Base-by-base conservation (phyloP, 805 yeast genomes). In the Candida arabinofermentans region DNA sequence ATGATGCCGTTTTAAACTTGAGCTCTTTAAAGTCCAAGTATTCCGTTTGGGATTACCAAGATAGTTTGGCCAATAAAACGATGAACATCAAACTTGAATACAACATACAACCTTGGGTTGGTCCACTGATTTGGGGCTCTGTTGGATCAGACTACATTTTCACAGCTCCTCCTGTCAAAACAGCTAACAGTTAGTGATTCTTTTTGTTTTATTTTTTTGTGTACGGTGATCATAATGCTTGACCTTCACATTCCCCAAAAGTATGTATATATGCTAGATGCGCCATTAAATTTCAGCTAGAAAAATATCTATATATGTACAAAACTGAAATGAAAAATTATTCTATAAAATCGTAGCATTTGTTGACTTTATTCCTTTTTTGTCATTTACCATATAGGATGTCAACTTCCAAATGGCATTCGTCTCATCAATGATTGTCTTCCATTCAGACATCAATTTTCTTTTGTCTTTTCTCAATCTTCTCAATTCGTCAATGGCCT, bases 101-200 rank as follows among this genome's bases (percentile, higher is more conserved):
- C 91, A 90, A 90, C 59, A 74, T 91, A 35, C 98, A 91, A 66
- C 99, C 99, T 2, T 73, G 81, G 61, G 78, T 91, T 7, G 99
- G 99, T 10, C 79, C 88, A 0, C 65, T 91, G 48, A 59, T 79
- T 0, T 85, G 70, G 61, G 96, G 96, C 3, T 72, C 74, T 40
- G 72, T 79, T 8, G 55, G 54, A 27, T 51, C 58, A 13, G 48
- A 47, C 17, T 46, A 48, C 17, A 44, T 44, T 18, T 42, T 54
- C 33, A 42, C 40, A 13, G 56, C 62, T 36, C 61, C 64, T 7
- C 24, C 23, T 8, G 24, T 24, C 7, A 37, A 37, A 14, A n/a
- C 12, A 16, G 17, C 18, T 21, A 21, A 8, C 8, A 12, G 24
- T 18, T 5, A 29, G 5, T 23, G 9, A 23, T 23, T 7, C 5